Percentiles rank a stretch among this genome's conserved stretches.
Conservation (phyloP, 306 rosid species). For the Lathyrus tuberosus region DNA sequence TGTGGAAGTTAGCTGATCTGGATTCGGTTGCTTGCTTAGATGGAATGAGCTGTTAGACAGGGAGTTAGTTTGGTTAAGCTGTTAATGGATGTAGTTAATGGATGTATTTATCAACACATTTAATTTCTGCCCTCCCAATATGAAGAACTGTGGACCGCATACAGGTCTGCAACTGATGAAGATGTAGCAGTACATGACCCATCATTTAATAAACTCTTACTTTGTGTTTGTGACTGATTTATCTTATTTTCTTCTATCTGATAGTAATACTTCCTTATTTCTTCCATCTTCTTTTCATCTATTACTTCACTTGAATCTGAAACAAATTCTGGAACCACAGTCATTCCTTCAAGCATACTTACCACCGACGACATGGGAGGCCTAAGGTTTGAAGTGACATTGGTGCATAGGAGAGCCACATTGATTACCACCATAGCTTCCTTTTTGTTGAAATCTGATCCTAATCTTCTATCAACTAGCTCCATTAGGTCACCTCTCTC, state of each 20-base stretch:
- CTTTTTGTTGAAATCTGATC: conserved; percentile 34
- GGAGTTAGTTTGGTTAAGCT: too few species aligned
- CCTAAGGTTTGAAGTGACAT: conserved; percentile 18
- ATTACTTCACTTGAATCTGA: conserved; percentile 26
- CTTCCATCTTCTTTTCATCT: conserved; percentile 35
- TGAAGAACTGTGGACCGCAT: too few species aligned
- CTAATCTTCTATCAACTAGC: conserved; percentile 41
- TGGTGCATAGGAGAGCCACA: conserved; percentile 46
- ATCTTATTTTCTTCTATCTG: conserved; percentile 10
- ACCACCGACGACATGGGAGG: conserved; percentile 42
- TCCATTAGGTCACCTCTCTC: conserved; percentile 38
- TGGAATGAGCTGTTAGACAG: too few species aligned
- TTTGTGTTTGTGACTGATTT: not conserved
- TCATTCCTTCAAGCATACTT: conserved; percentile 41
- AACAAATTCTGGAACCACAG: conserved; percentile 13
- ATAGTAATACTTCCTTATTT: conserved; percentile 29
- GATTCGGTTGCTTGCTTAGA: too few species aligned
- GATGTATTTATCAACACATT: too few species aligned
- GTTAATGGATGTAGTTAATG: too few species aligned
- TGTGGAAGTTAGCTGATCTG: too few species aligned
- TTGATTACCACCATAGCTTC: conserved; percentile 31
- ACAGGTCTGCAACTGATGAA: too few species aligned
- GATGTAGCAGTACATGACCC: too few species aligned
- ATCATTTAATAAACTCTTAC: too few species aligned
- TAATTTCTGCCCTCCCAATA: too few species aligned